These are phyloP conservation scores for Chaetomium olivaceum DNA, from an alignment of 2,329 filamentous ascomycete species.

Conservation along the genomic window DNA sequence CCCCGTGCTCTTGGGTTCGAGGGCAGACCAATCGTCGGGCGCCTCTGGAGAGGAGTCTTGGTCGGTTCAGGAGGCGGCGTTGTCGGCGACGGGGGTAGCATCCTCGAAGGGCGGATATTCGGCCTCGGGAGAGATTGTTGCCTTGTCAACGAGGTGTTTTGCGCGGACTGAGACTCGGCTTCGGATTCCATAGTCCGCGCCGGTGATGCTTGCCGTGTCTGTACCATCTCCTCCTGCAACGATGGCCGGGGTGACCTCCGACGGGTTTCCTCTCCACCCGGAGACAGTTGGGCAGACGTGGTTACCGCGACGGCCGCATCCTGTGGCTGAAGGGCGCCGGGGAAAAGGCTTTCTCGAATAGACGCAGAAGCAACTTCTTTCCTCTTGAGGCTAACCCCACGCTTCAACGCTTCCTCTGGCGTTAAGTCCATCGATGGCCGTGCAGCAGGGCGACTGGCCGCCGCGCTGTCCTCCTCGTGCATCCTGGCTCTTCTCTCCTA, in stretches of 20 bases:
- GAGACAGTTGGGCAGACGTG: slow-evolving; percentile 53
- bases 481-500: slow-evolving; percentile 44
- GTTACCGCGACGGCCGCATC: slow-evolving; percentile 40
- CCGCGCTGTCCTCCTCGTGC: slow-evolving; percentile 37
- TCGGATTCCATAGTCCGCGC: not conserved
- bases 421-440: slow-evolving; percentile 41
- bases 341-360: slow-evolving; percentile 30
- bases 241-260: slow-evolving; percentile 53
- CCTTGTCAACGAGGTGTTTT: slow-evolving; percentile 15
- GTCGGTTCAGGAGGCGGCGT: slow-evolving; percentile 38
- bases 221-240: slow-evolving; percentile 23
- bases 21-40: slow-evolving; percentile 51
- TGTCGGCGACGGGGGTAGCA: slow-evolving; percentile 35
- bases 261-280: slow-evolving; percentile 51
- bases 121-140: slow-evolving; percentile 19
- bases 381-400: slow-evolving; percentile 41
- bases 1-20: slow-evolving; percentile 48
- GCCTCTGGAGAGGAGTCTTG: slow-evolving; percentile 46
- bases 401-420: slow-evolving; percentile 39
- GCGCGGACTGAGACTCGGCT: slow-evolving; percentile 5
- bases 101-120: slow-evolving; percentile 39
- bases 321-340: slow-evolving; percentile 32
- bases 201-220: not conserved
- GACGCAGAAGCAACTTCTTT: slow-evolving; percentile 41
- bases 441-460: slow-evolving; percentile 42